Base-by-base conservation (phyloP, 1,284 basidiomycete species). In the Ustilago xerochloae region DNA sequence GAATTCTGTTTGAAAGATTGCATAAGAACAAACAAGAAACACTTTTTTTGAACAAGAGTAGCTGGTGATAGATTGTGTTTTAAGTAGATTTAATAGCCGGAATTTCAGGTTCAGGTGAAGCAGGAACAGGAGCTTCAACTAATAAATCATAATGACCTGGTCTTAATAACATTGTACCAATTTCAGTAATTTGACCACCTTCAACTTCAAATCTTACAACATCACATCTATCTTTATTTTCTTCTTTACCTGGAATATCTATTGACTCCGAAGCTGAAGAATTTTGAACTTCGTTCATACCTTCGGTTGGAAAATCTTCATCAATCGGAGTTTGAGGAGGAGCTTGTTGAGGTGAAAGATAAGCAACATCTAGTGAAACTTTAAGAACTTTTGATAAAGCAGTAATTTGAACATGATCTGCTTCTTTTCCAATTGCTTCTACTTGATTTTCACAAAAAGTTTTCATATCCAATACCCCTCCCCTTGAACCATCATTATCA, bases 391-490 rank as follows among this genome's bases (percentile, higher is more conserved):
- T 53, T n/a, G 72, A 68, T 28, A 82, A 59, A 1, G 81, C 78
- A 22, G 79, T 78, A 58, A 82, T 81, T 59, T 81, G 79, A 1
- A 82, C 59, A 33, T 82, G 81, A 47, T 82, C 81, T 0, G 81
- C 81, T 58, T 82, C 81, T 43, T 77, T 80, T 3, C 81, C 80
- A 35, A 82, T 73, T 0, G 81, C 77, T 20, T 82, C 81, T 10
- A 82, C 78, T 24, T 81, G 75, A 30, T 67, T 60, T 24, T 71
- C 50, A 55, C 78, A 78, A 60, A 82, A 82, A 13, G 57, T 50
- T 18, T 65, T 51, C 78, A 82, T 82, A 13, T 66, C 66, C 15
- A 71, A 68, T 6, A 76, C 57, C 1, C 45, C 38, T 2, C 43
- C 65, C 22, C 52, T 48, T 3, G 16, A 22, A 15, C 16, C 12